A percentile compares a stretch with the other conserved stretches of the same genome.
Conservation (phyloP, 495 filamentous ascomycete genomes). For the Talaromyces ruber region DNA sequence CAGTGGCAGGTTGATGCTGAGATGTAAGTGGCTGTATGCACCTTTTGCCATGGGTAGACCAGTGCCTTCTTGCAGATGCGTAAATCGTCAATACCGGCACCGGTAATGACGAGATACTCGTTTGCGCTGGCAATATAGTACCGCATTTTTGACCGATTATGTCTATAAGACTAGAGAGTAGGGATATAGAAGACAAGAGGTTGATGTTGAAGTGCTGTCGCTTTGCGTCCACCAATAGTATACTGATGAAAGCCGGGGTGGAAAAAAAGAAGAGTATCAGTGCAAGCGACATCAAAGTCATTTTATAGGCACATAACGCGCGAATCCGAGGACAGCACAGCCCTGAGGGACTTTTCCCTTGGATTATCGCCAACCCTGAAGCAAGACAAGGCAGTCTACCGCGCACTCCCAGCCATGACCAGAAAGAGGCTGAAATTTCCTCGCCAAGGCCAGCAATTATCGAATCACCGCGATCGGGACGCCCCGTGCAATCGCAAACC, state of each 20-base stretch:
- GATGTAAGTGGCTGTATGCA: constrained; percentile 18
- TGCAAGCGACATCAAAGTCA: not conserved
- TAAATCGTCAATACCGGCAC: constrained; percentile 60
- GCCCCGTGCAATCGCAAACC: not conserved
- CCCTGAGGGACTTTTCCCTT: not conserved
- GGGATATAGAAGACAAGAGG: not conserved
- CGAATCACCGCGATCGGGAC: not conserved
- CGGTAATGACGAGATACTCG: constrained; percentile 74
- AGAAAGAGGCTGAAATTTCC: not conserved
- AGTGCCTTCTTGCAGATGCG: constrained; percentile 65
- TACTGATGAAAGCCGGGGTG: not conserved
- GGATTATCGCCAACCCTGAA: not conserved
- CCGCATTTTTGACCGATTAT: constrained; percentile 4
- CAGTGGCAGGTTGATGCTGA: constrained; percentile 15
- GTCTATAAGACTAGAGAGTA: not conserved
- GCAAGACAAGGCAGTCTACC: not conserved
- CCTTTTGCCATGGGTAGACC: constrained; percentile 57
- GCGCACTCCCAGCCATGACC: not conserved
- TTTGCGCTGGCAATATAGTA: constrained; percentile 29
- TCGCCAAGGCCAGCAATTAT: not conserved
- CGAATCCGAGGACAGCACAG: not conserved
- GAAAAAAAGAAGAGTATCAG: not conserved
- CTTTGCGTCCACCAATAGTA: not conserved
- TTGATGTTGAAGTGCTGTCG: not conserved
- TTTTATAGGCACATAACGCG: not conserved